A percentile compares a stretch with the other conserved stretches of the same genome.
Evolutionary conservation across 2,329 filamentous ascomycete genomes (phyloP).

Genomic region (Fusarium sp.): DNA sequence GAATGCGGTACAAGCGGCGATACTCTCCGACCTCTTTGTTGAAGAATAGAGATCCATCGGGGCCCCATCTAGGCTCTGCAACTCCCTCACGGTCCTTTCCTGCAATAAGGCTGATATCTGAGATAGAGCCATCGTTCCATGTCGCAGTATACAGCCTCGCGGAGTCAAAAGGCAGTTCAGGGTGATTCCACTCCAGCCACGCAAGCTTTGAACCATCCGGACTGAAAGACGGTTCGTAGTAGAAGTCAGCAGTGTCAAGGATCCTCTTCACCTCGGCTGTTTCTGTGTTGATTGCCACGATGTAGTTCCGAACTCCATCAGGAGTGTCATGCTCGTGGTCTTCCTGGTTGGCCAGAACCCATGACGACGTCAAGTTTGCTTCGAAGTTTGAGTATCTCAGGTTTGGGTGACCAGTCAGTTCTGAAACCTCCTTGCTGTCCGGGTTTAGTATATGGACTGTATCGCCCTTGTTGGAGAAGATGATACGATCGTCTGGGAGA

Average conservation of each 20-base stretch:
- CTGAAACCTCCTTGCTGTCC: slow-evolving; percentile 45
- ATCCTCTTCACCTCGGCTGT: slow-evolving; percentile 54
- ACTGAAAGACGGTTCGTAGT: slow-evolving; percentile 60
- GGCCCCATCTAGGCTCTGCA: slow-evolving; percentile 60
- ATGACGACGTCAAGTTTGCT: slow-evolving; percentile 49
- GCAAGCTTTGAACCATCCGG: slow-evolving; percentile 55
- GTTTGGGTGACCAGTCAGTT: slow-evolving; percentile 45
- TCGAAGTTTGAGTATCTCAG: slow-evolving; percentile 59
- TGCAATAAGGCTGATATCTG: slow-evolving; percentile 49
- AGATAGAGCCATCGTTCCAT: slow-evolving; percentile 49
- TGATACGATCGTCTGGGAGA: slow-evolving; percentile 50
- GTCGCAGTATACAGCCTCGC: slow-evolving; percentile 55
- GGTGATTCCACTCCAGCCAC: slow-evolving; percentile 67
- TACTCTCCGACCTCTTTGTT: slow-evolving; percentile 57
- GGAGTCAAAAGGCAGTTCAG: slow-evolving; percentile 61
- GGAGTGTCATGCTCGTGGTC: slow-evolving; percentile 54
- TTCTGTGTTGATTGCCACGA: slow-evolving; percentile 52
- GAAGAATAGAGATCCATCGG: slow-evolving; percentile 59
- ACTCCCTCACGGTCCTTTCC: slow-evolving; percentile 55
- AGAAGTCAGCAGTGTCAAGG: slow-evolving; percentile 60
- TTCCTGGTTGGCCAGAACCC: slow-evolving; percentile 63
- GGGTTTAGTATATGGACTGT: slow-evolving; percentile 56
- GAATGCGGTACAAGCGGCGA: slow-evolving; percentile 57
- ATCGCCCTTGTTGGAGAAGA: slow-evolving; percentile 58
- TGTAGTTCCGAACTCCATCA: slow-evolving; percentile 47